These are phyloP conservation scores for Hygrocybe coccinea DNA, from an alignment of 768 basidiomycete genomes.

Conservation along the genomic window DNA sequence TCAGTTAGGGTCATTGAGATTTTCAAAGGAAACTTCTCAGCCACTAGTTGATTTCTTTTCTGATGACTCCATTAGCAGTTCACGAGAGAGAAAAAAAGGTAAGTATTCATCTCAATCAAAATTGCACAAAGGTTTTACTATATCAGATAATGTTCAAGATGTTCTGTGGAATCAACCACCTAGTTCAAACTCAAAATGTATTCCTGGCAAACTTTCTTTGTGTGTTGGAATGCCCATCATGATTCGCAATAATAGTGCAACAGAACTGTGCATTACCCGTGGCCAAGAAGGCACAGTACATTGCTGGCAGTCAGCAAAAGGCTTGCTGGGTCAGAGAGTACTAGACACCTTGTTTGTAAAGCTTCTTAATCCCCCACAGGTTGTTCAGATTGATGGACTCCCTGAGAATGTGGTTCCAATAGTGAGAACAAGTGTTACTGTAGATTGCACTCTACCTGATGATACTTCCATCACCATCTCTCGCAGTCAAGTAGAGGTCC, in stretches of 20 bases:
- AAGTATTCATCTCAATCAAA: not conserved
- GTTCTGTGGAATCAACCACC: constrained; percentile 10
- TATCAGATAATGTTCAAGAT: not conserved
- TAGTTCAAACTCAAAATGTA: constrained; percentile 9
- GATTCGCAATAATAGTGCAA: constrained; percentile 24
- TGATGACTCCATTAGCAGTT: constrained; percentile 12
- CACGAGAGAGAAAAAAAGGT: too few relatives aligned
- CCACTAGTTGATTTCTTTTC: constrained; percentile 22
- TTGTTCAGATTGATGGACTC: constrained; percentile 1
- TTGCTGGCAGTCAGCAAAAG: constrained; percentile 21
- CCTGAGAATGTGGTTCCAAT: constrained; percentile 23
- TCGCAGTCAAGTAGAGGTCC: constrained; percentile 3
- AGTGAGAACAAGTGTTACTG: not conserved
- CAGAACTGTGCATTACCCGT: constrained; percentile 30
- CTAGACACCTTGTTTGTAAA: constrained; percentile 19
- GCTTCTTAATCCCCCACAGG: constrained; percentile 13
- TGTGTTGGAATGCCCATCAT: constrained; percentile 30
- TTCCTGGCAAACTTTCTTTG: constrained; percentile 28
- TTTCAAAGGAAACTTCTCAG: constrained; percentile 30
- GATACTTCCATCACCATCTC: constrained; percentile 15
- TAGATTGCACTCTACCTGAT: constrained; percentile 16
- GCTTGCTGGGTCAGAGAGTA: constrained; percentile 11
- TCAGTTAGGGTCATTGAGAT: constrained; percentile 23
- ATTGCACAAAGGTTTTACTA: not conserved
- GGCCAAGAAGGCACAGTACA: constrained; percentile 26